phyloP scores from a whole-genome alignment of 2,329 filamentous ascomycete species.

The Fusarium keratoplasticum region DNA sequence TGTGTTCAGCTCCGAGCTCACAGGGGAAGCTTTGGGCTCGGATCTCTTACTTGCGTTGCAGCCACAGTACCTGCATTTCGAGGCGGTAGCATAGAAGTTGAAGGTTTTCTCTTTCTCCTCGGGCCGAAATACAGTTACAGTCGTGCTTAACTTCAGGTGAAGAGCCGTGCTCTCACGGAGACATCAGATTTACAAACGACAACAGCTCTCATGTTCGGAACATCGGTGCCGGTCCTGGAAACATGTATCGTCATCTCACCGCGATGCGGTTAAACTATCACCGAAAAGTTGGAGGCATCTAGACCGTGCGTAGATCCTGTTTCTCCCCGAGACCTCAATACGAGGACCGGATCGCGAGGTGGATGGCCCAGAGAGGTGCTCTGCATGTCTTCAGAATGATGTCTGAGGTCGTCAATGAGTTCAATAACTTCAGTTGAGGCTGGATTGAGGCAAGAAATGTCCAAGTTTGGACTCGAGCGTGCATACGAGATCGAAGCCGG shows the following conservation, averaged over 20 bases:
- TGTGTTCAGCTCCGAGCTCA: neutral
- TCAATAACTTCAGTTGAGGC: constrained; percentile 21
- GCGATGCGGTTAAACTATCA: neutral
- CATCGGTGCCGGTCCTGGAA: neutral
- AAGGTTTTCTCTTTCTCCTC: neutral
- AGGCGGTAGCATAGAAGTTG: neutral
- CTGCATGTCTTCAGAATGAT: neutral
- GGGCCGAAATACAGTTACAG: neutral
- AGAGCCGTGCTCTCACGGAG: neutral
- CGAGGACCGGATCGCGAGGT: neutral
- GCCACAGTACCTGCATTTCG: neutral
- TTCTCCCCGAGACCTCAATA: neutral
- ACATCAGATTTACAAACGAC: too few relatives aligned
- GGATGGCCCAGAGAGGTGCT: neutral
- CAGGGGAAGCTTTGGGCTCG: neutral
- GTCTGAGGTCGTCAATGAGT: constrained; percentile 3
- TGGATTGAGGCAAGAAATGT: neutral
- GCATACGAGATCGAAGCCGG: neutral
- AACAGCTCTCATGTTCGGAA: neutral
- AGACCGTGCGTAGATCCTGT: neutral
- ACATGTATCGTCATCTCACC: neutral
- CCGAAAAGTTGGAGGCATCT: neutral
- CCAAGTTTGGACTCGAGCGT: neutral
- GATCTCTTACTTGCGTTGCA: neutral
- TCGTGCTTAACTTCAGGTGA: neutral